A percentile compares a stretch with the other conserved stretches of the same genome.
phyloP scores from a whole-genome alignment of 1,139 yeast species.

The Pichia inconspicua region DNA sequence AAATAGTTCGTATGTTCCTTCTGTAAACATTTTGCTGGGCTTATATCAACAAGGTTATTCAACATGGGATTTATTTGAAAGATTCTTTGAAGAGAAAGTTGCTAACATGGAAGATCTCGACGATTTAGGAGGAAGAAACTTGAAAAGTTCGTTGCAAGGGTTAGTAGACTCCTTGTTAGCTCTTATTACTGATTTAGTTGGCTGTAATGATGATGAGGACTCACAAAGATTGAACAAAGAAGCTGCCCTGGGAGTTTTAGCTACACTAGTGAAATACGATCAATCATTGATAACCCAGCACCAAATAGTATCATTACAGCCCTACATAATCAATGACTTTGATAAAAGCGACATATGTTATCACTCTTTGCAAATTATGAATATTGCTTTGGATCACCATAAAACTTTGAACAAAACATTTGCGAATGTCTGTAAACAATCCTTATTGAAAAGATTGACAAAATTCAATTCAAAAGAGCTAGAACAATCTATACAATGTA shows the following conservation, averaged over 20 bases:
- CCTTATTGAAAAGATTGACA: constrained; percentile 48
- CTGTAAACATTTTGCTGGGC: constrained; percentile 4
- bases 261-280: constrained; percentile 45
- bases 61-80: constrained; percentile 35
- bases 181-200: constrained; percentile 19
- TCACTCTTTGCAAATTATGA: constrained; percentile 47
- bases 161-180: constrained; percentile 30
- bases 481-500: constrained; percentile 61
- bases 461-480: constrained; percentile 52
- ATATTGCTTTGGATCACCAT: constrained; percentile 36
- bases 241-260: constrained; percentile 39
- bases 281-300: constrained; percentile 51
- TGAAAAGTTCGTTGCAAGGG: constrained; percentile 19
- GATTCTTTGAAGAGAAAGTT: constrained; percentile 36
- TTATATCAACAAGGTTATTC: constrained; percentile 32
- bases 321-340: constrained; percentile 45
- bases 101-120: constrained; percentile 27
- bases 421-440: constrained; percentile 41
- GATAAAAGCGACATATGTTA: constrained; percentile 33
- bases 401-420: constrained; percentile 45
- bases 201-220: constrained; percentile 3
- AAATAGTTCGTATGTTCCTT: too few relatives aligned
- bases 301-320: constrained; percentile 54
- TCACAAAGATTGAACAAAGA: constrained; percentile 23
- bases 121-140: constrained; percentile 4